Conservation (phyloP, 108 stramenopile genomes). For the Poteriospumella lacustris region DNA sequence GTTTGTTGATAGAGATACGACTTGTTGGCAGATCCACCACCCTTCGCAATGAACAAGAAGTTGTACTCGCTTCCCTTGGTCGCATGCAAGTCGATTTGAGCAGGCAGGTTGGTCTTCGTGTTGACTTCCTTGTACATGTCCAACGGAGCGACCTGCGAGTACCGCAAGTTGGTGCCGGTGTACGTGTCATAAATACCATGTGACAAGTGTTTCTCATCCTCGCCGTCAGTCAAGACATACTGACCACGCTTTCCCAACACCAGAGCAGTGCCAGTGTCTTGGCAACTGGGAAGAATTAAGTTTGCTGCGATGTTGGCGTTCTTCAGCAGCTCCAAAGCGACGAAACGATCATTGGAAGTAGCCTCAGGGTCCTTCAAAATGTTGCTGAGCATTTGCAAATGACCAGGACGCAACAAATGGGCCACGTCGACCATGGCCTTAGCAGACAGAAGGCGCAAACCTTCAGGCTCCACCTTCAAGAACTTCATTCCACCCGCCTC, state of each 20-base stretch:
- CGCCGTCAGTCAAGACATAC: conserved; percentile 82
- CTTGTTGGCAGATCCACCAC: conserved; percentile 92
- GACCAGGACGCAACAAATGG: conserved; percentile 79
- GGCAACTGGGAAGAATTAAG: conserved; percentile 81
- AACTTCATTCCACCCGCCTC: conserved; percentile 39
- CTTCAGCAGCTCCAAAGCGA: conserved; percentile 80
- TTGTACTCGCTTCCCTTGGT: conserved; percentile 71
- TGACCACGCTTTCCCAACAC: conserved; percentile 84
- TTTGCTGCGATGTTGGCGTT: conserved; percentile 89
- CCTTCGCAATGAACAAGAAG: conserved; percentile 92
- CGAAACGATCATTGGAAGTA: conserved; percentile 85
- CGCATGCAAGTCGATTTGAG: conserved; percentile 83
- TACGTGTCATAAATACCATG: conserved; percentile 84
- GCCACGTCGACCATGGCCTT: conserved; percentile 72
- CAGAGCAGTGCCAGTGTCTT: conserved; percentile 93
- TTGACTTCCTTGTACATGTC: conserved; percentile 90
- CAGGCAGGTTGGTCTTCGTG: conserved; percentile 85
- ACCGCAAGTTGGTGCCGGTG: conserved; percentile 76
- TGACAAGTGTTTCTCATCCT: conserved; percentile 79
- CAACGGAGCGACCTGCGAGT: conserved; percentile 84
- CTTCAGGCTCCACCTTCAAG: conserved; percentile 51
- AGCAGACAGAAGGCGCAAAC: conserved; percentile 38
- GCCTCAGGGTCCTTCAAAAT: conserved; percentile 90
- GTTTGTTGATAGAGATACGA: conserved; percentile 93
- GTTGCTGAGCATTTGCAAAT: conserved; percentile 77